Evolutionary conservation across 495 filamentous ascomycete genomes (phyloP).

Genomic region (Cryomyces minteri): DNA sequence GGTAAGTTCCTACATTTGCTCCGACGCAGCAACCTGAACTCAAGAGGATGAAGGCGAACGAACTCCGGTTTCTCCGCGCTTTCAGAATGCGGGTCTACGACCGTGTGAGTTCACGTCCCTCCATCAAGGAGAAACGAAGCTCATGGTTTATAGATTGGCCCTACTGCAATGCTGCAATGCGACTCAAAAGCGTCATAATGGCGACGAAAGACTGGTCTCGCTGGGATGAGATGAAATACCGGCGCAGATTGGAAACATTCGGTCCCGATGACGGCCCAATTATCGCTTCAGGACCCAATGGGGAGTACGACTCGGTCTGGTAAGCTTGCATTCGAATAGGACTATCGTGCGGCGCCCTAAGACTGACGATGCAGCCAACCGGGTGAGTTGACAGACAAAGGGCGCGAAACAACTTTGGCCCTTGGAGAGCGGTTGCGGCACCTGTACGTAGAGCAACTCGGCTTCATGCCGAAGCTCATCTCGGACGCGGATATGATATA

Average conservation of each 20-base stretch:
- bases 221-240: slow-evolving; percentile 59
- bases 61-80: slow-evolving; percentile 68
- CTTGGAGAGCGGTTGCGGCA: slow-evolving; percentile 61
- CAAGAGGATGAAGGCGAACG: slow-evolving; percentile 50
- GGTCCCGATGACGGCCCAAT: slow-evolving; percentile 51
- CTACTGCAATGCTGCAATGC: slow-evolving; percentile 64
- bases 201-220: slow-evolving; percentile 30
- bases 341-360: too few species aligned
- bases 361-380: slow-evolving; percentile 31
- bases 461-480: slow-evolving; percentile 59
- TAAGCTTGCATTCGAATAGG: slow-evolving; percentile 8
- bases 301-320: slow-evolving; percentile 63
- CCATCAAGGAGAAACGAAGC: background rate
- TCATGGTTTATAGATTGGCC: slow-evolving; percentile 48
- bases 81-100: slow-evolving; percentile 70
- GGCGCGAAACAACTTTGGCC: slow-evolving; percentile 64
- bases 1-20: too few species aligned
- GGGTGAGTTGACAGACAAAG: slow-evolving; percentile 77
- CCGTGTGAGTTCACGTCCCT: slow-evolving; percentile 32
- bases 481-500: slow-evolving; percentile 54
- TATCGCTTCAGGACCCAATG: slow-evolving; percentile 42
- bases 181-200: slow-evolving; percentile 52
- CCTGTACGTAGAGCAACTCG: slow-evolving; percentile 77
- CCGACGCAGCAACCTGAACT: too few species aligned
- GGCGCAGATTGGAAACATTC: slow-evolving; percentile 63